Evolutionary conservation across 441 rosid species (phyloP).

Genomic region (Pelargonium myrrhifolium): DNA sequence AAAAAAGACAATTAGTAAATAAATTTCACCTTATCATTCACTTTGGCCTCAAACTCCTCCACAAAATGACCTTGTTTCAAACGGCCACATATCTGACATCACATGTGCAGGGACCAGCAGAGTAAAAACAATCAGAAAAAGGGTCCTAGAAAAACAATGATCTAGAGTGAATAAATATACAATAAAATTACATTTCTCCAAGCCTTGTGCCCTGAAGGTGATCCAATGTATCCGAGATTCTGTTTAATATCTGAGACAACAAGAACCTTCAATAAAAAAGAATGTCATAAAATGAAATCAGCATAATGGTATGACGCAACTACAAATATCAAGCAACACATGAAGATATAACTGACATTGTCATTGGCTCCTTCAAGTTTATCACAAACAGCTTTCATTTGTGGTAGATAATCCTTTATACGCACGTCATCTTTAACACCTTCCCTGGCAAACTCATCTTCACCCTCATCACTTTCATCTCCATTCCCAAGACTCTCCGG

Average conservation of each 20-base stretch:
- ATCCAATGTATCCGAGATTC: slow-evolving; percentile 52
- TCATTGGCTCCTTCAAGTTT: slow-evolving; percentile 72
- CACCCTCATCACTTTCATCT: slow-evolving; percentile 29
- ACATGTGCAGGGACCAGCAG: slow-evolving; percentile 19
- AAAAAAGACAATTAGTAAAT: not conserved
- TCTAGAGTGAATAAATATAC: slow-evolving; percentile 4
- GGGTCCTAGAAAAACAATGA: not conserved
- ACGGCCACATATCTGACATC: slow-evolving; percentile 44
- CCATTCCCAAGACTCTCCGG: slow-evolving; percentile 25
- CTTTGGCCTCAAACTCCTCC: slow-evolving; percentile 53
- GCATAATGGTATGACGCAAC: slow-evolving; percentile 12
- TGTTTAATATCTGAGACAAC: slow-evolving; percentile 66
- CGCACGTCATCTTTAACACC: slow-evolving; percentile 49
- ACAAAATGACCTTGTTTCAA: slow-evolving; percentile 50
- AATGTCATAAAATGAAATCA: slow-evolving; percentile 19
- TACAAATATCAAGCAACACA: not conserved
- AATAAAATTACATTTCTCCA: slow-evolving; percentile 59
- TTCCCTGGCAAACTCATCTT: slow-evolving; percentile 33
- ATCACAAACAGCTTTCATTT: slow-evolving; percentile 76
- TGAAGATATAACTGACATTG: slow-evolving; percentile 39
- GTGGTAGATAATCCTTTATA: slow-evolving; percentile 70
- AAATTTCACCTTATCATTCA: slow-evolving; percentile 53
- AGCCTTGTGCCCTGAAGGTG: slow-evolving; percentile 47
- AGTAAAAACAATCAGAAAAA: slow-evolving; percentile 12
- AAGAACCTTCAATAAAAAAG: slow-evolving; percentile 47